Percentiles rank a stretch among this genome's conserved stretches.
Evolutionary conservation across 2,329 filamentous ascomycete genomes (phyloP).

Genomic region (Aquanectria penicillioides): DNA sequence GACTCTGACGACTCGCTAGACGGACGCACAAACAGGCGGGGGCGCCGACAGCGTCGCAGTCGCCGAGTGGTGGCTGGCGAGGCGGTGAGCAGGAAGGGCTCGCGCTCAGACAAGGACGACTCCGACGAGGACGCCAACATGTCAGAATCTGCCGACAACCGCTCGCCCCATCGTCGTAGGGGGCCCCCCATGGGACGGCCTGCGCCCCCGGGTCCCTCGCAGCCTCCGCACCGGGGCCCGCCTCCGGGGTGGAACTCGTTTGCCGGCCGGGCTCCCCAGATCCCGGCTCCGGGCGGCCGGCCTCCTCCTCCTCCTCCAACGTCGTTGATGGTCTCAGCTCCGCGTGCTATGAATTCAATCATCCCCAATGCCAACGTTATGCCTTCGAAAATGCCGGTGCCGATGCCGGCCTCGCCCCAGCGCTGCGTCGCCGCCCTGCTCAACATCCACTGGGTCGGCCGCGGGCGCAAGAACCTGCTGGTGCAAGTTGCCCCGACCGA

Average conservation of each 20-base stretch:
- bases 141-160: background rate
- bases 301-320: constrained; percentile 9
- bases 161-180: background rate
- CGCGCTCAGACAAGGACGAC: constrained; percentile 20
- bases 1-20: constrained; percentile 37
- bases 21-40: constrained; percentile 18
- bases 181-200: background rate
- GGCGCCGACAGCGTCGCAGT: constrained; percentile 25
- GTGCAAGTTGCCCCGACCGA: constrained; percentile 44
- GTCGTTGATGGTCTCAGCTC: background rate
- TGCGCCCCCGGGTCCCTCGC: background rate
- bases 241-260: background rate
- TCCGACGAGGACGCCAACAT: background rate
- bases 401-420: background rate
- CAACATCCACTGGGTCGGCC: constrained; percentile 40
- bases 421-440: constrained; percentile 36
- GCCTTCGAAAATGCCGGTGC: background rate
- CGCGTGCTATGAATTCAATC: background rate
- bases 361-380: background rate
- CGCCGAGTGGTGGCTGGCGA: constrained; percentile 19
- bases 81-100: constrained; percentile 21
- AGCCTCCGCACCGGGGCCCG: constrained; percentile 2
- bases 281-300: background rate
- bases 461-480: constrained; percentile 44
- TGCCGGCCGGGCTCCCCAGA: background rate